These are phyloP conservation scores for Venturiaceae sp. DNA, from an alignment of 2,329 filamentous ascomycete species.

Conservation along the genomic window DNA sequence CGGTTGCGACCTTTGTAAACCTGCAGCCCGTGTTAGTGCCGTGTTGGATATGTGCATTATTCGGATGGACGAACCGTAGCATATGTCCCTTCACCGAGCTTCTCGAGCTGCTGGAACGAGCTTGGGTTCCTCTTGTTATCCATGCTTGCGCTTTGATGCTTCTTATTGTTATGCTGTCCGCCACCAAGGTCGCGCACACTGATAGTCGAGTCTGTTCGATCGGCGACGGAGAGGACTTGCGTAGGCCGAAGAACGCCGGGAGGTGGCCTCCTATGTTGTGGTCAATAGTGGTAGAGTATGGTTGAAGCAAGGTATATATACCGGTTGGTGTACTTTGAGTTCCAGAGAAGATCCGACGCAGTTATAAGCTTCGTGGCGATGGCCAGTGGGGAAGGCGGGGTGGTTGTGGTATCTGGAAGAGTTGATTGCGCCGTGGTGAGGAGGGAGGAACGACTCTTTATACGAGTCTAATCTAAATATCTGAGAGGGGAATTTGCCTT, in stretches of 20 bases:
- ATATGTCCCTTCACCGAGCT: conserved; percentile 95
- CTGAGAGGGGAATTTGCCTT: too few relatives aligned
- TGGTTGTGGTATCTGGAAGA: conserved; percentile 12
- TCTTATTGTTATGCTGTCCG: conserved; percentile 26
- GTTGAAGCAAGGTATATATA: neutral
- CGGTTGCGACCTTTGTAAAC: conserved; percentile 98
- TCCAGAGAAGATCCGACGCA: conserved; percentile 40
- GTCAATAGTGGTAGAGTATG: conserved; percentile 11
- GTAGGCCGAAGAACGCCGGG: conserved; percentile 35
- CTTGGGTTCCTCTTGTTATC: conserved; percentile 87
- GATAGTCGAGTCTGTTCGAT: conserved; percentile 42
- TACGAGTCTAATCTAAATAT: too few relatives aligned
- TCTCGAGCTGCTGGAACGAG: conserved; percentile 98
- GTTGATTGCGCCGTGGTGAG: neutral
- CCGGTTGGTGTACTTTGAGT: conserved; percentile 20
- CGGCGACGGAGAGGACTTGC: conserved; percentile 35
- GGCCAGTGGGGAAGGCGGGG: conserved; percentile 23
- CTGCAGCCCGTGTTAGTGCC: conserved; percentile 33
- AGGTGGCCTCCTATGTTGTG: conserved; percentile 24
- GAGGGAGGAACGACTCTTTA: neutral
- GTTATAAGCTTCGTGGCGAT: conserved; percentile 38
- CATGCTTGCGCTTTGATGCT: conserved; percentile 51
- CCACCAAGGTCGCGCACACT: conserved; percentile 37
- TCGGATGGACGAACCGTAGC: conserved; percentile 63
- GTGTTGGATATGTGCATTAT: neutral